These are phyloP conservation scores for Austroboletus festivus DNA, from an alignment of 768 basidiomycete genomes.

Conservation along the genomic window DNA sequence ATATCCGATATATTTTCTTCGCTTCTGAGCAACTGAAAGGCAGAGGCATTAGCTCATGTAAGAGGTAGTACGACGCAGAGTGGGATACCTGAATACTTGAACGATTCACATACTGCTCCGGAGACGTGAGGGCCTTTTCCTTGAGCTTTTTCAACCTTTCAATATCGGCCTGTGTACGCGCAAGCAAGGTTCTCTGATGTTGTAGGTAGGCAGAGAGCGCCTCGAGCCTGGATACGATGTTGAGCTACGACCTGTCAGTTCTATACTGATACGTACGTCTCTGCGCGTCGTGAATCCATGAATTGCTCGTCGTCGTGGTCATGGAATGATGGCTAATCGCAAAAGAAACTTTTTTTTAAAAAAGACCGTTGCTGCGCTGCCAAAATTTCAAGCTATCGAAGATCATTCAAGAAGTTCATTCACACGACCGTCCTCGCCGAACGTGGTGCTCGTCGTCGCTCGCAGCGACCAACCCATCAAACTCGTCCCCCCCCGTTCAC, in stretches of 20 bases:
- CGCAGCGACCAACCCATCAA: constrained; percentile 26
- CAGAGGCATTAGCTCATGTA: too few relatives aligned
- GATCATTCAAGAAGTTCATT: constrained; percentile 19
- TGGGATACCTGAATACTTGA: constrained; percentile 34
- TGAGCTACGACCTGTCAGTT: not conserved
- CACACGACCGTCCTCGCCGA: constrained; percentile 17
- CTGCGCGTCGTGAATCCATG: constrained; percentile 35
- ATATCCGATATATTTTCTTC: constrained; percentile 43
- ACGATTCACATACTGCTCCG: constrained; percentile 33
- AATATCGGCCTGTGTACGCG: constrained; percentile 62
- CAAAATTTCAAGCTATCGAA: constrained; percentile 21
- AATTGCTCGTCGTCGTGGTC: constrained; percentile 30
- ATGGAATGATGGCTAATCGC: constrained; percentile 23
- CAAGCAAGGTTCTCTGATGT: constrained; percentile 56
- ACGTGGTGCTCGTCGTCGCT: constrained; percentile 26
- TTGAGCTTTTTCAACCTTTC: constrained; percentile 48
- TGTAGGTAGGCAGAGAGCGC: constrained; percentile 67
- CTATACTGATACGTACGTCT: constrained; percentile 26
- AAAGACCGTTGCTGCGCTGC: constrained; percentile 3
- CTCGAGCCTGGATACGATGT: constrained; percentile 33
- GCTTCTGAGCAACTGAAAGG: constrained; percentile 30
- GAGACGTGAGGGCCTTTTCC: constrained; percentile 34
- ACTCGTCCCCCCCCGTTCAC: constrained; percentile 15
- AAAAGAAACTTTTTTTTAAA: not conserved
- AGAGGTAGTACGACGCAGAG: not conserved